phyloP scores from a whole-genome alignment of 2,329 filamentous ascomycete species.

The Rhinocladiella similis region DNA sequence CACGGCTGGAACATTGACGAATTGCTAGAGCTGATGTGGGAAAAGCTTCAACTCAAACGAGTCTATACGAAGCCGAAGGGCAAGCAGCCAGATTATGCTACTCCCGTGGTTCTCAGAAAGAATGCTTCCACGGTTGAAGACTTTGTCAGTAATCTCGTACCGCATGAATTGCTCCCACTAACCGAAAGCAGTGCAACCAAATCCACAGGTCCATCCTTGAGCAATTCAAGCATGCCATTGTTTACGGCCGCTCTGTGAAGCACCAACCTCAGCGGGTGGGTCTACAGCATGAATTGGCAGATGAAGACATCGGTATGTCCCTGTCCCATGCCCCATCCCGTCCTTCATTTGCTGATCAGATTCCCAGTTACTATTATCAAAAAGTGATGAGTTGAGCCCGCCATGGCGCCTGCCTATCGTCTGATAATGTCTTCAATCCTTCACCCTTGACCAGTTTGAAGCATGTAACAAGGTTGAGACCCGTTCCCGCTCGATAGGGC shows the following conservation, averaged over 20 bases:
- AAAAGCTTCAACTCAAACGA: slow-evolving; percentile 84
- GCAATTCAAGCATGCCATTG: slow-evolving; percentile 91
- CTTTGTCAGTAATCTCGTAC: slow-evolving; percentile 72
- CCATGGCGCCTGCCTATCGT: neutral
- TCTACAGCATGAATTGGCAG: slow-evolving; percentile 82
- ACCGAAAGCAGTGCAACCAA: slow-evolving; percentile 72
- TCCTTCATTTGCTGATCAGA: neutral
- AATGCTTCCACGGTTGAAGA: slow-evolving; percentile 89
- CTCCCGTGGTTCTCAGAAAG: slow-evolving; percentile 84
- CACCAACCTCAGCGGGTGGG: slow-evolving; percentile 97
- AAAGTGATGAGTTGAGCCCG: slow-evolving; percentile 27
- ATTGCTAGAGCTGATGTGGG: slow-evolving; percentile 97
- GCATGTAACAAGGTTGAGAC: slow-evolving; percentile 11
- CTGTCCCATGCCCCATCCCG: neutral
- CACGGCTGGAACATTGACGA: slow-evolving; percentile 98
- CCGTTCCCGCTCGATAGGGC: slow-evolving; percentile 15
- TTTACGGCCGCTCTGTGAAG: slow-evolving; percentile 97
- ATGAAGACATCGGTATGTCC: slow-evolving; percentile 90
- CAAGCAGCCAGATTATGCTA: slow-evolving; percentile 84
- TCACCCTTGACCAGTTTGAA: slow-evolving; percentile 1
- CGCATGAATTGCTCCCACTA: slow-evolving; percentile 29
- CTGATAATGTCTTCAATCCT: neutral
- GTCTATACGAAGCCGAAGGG: slow-evolving; percentile 99
- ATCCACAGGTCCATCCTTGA: slow-evolving; percentile 97
- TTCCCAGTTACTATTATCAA: slow-evolving; percentile 39